Conservation (phyloP, 192 early-diverging fungal species). For the Allomyces macrogynus region DNA sequence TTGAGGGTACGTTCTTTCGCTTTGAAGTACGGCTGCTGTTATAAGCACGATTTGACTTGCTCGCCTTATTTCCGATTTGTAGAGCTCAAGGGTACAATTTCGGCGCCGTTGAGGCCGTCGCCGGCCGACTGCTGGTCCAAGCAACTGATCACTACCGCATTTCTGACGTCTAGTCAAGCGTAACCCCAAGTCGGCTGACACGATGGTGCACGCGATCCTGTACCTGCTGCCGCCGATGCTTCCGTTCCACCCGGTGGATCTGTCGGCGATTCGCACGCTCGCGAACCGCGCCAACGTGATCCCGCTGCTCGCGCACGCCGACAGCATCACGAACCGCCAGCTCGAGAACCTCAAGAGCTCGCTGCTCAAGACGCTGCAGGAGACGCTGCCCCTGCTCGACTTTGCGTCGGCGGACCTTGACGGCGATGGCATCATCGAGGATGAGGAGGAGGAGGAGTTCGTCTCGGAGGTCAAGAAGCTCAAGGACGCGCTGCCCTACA, state of each 20-base stretch:
- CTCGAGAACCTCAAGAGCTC: constrained; percentile 4
- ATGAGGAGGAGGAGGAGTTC: background rate
- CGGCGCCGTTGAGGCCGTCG: no score
- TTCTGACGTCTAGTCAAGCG: background rate
- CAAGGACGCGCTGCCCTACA: constrained; percentile 1
- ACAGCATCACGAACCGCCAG: constrained; percentile 3
- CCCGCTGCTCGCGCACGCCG: constrained; percentile 2
- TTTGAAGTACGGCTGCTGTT: no score
- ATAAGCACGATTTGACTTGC: no score
- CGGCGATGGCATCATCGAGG: background rate
- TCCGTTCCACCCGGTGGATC: constrained; percentile 1
- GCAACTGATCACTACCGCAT: no score
- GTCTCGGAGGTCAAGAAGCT: background rate
- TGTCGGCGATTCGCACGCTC: constrained; percentile 3
- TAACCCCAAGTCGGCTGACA: constrained; percentile 3
- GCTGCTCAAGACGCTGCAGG: constrained; percentile 1
- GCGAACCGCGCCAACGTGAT: constrained; percentile 3
- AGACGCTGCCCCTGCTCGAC: background rate
- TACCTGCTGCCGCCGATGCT: constrained; percentile 2
- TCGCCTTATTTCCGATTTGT: no score
- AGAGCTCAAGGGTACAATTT: no score
- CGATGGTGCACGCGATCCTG: constrained; percentile 2
- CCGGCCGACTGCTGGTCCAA: no score
- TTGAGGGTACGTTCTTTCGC: background rate
- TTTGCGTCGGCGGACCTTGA: background rate